Conservation (phyloP, 306 rosid species). For the Myrica gale region DNA sequence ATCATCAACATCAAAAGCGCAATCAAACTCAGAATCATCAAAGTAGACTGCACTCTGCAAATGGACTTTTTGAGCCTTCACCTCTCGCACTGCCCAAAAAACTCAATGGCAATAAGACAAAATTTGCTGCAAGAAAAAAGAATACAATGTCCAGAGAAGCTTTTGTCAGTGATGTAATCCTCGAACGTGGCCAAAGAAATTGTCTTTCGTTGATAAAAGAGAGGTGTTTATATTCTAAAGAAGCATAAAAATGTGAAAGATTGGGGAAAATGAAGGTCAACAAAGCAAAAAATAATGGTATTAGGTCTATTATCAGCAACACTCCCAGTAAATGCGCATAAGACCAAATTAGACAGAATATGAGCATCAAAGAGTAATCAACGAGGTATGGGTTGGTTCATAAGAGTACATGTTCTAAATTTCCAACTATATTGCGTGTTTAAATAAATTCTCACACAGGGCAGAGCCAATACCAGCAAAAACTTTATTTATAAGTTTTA, state of each 20-base stretch:
- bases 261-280: slow-evolving; percentile 11
- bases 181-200: slow-evolving; percentile 10
- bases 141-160: slow-evolving; percentile 23
- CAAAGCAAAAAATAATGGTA: slow-evolving; percentile 6
- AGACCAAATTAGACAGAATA: slow-evolving; percentile 2
- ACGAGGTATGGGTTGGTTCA: too few relatives aligned
- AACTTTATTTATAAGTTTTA: neutral
- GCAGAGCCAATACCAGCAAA: neutral
- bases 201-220: slow-evolving; percentile 20
- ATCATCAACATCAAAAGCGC: slow-evolving; percentile 75
- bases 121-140: slow-evolving; percentile 66
- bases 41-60: slow-evolving; percentile 84
- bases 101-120: slow-evolving; percentile 81
- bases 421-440: neutral
- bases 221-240: slow-evolving; percentile 2
- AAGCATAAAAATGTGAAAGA: slow-evolving; percentile 1
- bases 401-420: too few relatives aligned
- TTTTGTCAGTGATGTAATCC: slow-evolving; percentile 19
- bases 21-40: slow-evolving; percentile 63
- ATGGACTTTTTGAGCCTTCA: slow-evolving; percentile 64
- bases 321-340: neutral
- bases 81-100: slow-evolving; percentile 72
- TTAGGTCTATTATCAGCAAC: slow-evolving; percentile 2
- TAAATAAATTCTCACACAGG: neutral
- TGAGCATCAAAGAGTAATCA: neutral